phyloP scores from a whole-genome alignment of 2,329 filamentous ascomycete genomes.

The Harringtonia aguacate region DNA sequence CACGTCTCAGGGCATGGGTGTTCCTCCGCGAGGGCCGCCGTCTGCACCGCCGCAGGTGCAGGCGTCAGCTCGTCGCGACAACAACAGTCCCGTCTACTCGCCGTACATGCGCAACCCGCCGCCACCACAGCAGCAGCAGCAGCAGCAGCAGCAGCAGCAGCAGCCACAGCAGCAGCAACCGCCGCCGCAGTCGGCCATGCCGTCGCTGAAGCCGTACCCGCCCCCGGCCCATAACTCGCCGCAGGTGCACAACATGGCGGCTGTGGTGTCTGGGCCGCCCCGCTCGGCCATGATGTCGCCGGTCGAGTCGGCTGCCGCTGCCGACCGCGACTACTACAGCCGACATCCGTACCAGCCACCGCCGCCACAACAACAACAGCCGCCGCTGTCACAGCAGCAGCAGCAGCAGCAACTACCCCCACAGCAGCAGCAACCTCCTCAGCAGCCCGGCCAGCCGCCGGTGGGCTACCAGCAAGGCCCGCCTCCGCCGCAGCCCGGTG shows the following conservation, averaged over 20 bases:
- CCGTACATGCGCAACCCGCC: constrained; percentile 30
- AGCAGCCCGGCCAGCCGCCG: constrained; percentile 13
- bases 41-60: constrained; percentile 36
- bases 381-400: constrained; percentile 17
- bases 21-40: constrained; percentile 32
- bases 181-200: constrained; percentile 32
- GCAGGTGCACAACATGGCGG: constrained; percentile 33
- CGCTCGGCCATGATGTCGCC: constrained; percentile 29
- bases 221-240: constrained; percentile 36
- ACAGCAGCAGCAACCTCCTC: constrained; percentile 11
- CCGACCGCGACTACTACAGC: constrained; percentile 36
- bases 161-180: constrained; percentile 1
- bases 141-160: constrained; percentile 11
- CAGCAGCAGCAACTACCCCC: constrained; percentile 10
- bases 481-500: constrained; percentile 12
- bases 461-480: constrained; percentile 16
- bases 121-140: constrained; percentile 11
- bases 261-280: constrained; percentile 18
- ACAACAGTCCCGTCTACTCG: constrained; percentile 26
- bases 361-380: constrained; percentile 20
- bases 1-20: constrained; percentile 7
- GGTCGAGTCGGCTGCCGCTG: constrained; percentile 25
- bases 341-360: constrained; percentile 22
- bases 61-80: constrained; percentile 38
- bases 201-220: constrained; percentile 38